Percentiles rank a stretch among this genome's conserved stretches.
Conservation (phyloP, 2,329 filamentous ascomycete genomes). For the Talaromyces sp. region DNA sequence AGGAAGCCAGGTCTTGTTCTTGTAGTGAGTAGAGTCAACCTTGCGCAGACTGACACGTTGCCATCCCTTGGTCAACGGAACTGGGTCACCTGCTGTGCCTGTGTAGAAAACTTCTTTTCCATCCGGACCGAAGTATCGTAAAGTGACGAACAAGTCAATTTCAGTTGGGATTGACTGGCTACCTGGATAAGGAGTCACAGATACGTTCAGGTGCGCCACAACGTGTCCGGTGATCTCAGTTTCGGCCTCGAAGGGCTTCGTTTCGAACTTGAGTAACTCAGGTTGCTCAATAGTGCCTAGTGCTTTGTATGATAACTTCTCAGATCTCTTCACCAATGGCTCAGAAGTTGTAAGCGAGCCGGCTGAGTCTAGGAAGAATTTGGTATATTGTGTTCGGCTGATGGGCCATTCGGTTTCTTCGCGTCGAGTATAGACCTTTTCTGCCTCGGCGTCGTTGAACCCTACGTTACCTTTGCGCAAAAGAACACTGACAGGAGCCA, state of each 20-base stretch:
- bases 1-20: conserved; percentile 42
- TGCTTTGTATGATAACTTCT: conserved; percentile 57
- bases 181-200: conserved; percentile 42
- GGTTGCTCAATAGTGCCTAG: conserved; percentile 56
- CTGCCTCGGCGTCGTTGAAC: conserved; percentile 61
- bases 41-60: conserved; percentile 51
- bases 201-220: conserved; percentile 62
- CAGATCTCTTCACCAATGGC: background rate
- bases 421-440: conserved; percentile 55
- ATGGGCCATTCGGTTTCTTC: conserved; percentile 66
- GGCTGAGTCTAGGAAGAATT: conserved; percentile 55
- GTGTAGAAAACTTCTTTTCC: conserved; percentile 56
- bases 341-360: background rate
- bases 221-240: conserved; percentile 69
- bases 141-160: conserved; percentile 55
- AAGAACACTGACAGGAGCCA: conserved; percentile 59
- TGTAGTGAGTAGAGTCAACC: conserved; percentile 48
- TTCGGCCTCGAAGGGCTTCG: conserved; percentile 56
- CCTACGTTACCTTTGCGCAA: conserved; percentile 66
- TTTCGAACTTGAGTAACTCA: conserved; percentile 57
- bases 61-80: conserved; percentile 56
- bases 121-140: conserved; percentile 49
- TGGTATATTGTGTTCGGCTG: conserved; percentile 61
- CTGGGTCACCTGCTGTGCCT: conserved; percentile 54
- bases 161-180: conserved; percentile 44